These are phyloP conservation scores for Fragilariopsis cylindrus DNA, from an alignment of 108 stramenopile species.

Conservation along the genomic window DNA sequence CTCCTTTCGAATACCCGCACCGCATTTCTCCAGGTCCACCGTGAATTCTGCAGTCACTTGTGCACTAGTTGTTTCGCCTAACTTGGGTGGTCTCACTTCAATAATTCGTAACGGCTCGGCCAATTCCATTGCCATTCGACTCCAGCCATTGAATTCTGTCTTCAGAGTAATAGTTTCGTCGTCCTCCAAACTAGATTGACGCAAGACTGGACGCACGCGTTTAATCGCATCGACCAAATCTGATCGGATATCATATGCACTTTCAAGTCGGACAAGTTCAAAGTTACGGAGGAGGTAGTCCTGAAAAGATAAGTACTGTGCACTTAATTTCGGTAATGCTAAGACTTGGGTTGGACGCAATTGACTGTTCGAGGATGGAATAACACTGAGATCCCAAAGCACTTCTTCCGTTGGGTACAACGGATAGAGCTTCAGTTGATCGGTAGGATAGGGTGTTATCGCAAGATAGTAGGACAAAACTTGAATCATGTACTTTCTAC, in stretches of 20 bases:
- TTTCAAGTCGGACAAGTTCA: constrained; percentile 87
- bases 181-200: constrained; percentile 37
- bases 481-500: constrained; percentile 46
- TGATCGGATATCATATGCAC: constrained; percentile 90
- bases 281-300: constrained; percentile 94
- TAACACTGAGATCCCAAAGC: constrained; percentile 87
- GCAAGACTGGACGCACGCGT: constrained; percentile 63
- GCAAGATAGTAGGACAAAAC: constrained; percentile 68
- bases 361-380: constrained; percentile 51
- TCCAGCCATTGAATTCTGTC: constrained; percentile 84
- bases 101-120: constrained; percentile 50
- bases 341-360: constrained; percentile 50
- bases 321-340: constrained; percentile 88
- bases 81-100: constrained; percentile 79
- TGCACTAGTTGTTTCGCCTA: constrained; percentile 81
- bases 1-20: constrained; percentile 75
- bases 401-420: constrained; percentile 89
- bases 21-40: constrained; percentile 82
- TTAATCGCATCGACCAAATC: constrained; percentile 89
- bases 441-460: constrained; percentile 62
- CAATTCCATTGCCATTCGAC: constrained; percentile 81
- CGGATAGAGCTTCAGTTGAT: constrained; percentile 66
- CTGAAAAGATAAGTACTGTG: constrained; percentile 86
- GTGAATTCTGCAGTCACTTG: constrained; percentile 79
- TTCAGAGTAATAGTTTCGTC: constrained; percentile 36